These are phyloP conservation scores for Xylaria sp. DNA, from an alignment of 2,329 filamentous ascomycete species.

Conservation along the genomic window DNA sequence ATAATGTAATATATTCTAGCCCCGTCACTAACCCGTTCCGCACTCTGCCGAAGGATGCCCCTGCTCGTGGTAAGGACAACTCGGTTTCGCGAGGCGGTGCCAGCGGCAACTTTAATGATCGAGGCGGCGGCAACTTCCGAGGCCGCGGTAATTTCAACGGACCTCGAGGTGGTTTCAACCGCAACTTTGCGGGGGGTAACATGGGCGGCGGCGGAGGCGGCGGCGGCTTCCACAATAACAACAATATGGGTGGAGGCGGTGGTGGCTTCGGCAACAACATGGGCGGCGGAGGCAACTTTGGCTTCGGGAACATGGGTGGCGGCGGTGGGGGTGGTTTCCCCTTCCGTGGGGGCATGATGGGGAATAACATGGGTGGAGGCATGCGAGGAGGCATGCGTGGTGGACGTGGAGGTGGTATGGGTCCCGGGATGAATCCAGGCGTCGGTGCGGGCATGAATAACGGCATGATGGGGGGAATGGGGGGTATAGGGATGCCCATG, in stretches of 20 bases:
- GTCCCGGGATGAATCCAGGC: constrained; percentile 46
- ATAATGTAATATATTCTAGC: constrained; percentile 78
- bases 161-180: constrained; percentile 49
- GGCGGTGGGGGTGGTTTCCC: constrained; percentile 47
- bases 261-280: constrained; percentile 48
- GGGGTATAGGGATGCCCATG: constrained; percentile 50
- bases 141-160: constrained; percentile 49
- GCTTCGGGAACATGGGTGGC: constrained; percentile 49
- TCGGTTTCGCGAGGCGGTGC: constrained; percentile 62
- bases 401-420: constrained; percentile 48
- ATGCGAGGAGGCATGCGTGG: constrained; percentile 50
- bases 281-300: constrained; percentile 44
- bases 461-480: constrained; percentile 49
- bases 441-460: constrained; percentile 44
- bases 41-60: constrained; percentile 89
- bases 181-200: constrained; percentile 47
- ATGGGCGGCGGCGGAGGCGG: constrained; percentile 46
- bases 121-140: constrained; percentile 46
- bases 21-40: constrained; percentile 87
- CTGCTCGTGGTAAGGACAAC: constrained; percentile 74
- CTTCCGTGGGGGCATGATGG: constrained; percentile 51
- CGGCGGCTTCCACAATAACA: constrained; percentile 48
- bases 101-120: constrained; percentile 61
- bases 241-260: constrained; percentile 44
- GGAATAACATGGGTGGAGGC: constrained; percentile 47